Evolutionary conservation across 768 basidiomycete genomes (phyloP), one percentile per base, ranked within the genome.

Genomic region (Lactarius pseudohatsudake): DNA sequence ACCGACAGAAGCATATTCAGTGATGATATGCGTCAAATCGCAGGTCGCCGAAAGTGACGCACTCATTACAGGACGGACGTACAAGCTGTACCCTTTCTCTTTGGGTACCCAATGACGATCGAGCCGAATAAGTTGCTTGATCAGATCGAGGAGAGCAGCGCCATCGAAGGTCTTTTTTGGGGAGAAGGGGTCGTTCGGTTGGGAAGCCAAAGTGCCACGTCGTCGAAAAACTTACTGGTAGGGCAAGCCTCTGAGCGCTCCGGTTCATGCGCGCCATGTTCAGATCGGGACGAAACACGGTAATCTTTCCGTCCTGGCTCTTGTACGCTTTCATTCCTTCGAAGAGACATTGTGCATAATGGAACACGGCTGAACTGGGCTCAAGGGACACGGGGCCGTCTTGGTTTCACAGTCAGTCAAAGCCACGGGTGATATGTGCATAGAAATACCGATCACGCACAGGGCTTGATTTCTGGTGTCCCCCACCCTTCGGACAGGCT

Each of bases 241-340:
- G 61, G 16, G 76, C 80, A 55, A 80, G 76, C 28, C 83, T 74
- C 3, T 75, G 70, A 10, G 83, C 83, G 69, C 78, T 79, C 54
- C 74, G 72, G 74, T 80, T 81, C 81, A 85, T 81, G 22, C 84
- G 76, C 40, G 76, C 75, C 83, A 84, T 84, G 73, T 84, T 84
- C 79, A 79, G 77, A 72, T 84, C 82, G 11, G 83, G 84, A 47
- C 84, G 73, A 76, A 85, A 84, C 38, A 84, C 70, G 11, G 80
- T 76, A 16, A 82, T 75, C 26, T 77, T 78, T 8, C 80, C 82
- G 63, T 77, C 75, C 57, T 79, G 75, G 64, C 79, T 76, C 61
- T 79, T 75, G 71, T 84, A 84, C 1, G 83, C 84, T 70, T 85
- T 84, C 74, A 84, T 75, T 13, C 84, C 80, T 69, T 85, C 83